Evolutionary conservation across 305 asterid species (phyloP).

Genomic region (Fraxinus platypoda): DNA sequence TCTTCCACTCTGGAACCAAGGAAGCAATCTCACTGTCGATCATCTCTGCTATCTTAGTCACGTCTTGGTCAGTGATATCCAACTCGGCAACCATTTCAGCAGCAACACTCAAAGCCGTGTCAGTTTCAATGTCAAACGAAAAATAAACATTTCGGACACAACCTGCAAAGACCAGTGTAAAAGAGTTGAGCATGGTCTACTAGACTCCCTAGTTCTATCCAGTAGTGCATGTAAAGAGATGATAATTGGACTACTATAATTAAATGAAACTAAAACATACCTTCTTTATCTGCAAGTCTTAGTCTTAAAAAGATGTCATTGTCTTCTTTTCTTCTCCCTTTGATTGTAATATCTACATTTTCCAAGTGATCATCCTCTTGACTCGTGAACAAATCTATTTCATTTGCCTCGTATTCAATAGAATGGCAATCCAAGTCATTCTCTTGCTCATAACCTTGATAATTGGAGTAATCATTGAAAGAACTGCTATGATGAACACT

Average conservation of each 20-base stretch:
- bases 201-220: not conserved
- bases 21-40: constrained; percentile 69
- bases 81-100: constrained; percentile 87
- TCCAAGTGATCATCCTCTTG: constrained; percentile 55
- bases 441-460: constrained; percentile 48
- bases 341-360: constrained; percentile 55
- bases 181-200: not conserved
- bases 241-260: not conserved
- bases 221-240: not conserved
- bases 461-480: constrained; percentile 48
- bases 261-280: constrained; percentile 28
- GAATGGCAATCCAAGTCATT: constrained; percentile 43
- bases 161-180: constrained; percentile 43
- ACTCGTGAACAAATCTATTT: constrained; percentile 45
- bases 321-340: constrained; percentile 62
- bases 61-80: constrained; percentile 86
- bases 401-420: constrained; percentile 42
- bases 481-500: constrained; percentile 45
- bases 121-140: constrained; percentile 70
- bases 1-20: constrained; percentile 80
- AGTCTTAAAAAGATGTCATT: constrained; percentile 68
- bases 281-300: constrained; percentile 86
- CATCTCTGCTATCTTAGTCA: constrained; percentile 80
- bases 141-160: constrained; percentile 76
- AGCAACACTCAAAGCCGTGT: constrained; percentile 78